phyloP scores from a whole-genome alignment of 1,284 basidiomycete genomes.

The Heimioporus retisporus region DNA sequence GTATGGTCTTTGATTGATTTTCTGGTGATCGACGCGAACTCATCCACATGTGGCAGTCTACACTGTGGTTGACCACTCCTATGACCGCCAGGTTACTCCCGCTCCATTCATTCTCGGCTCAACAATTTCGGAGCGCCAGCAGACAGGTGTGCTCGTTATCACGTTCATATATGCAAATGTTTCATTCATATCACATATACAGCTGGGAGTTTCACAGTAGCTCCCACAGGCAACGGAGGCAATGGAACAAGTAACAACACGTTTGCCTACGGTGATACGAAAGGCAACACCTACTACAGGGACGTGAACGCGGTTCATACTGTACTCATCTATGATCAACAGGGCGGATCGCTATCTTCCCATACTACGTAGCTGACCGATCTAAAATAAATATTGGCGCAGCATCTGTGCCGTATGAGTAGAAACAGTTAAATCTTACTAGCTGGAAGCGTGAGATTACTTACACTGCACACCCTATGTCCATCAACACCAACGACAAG shows the following conservation, averaged over 20 bases:
- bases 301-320: constrained; percentile 69
- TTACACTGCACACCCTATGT: no score
- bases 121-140: constrained; percentile 67
- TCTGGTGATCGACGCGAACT: constrained; percentile 1
- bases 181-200: constrained; percentile 8
- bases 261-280: constrained; percentile 67
- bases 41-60: constrained; percentile 49
- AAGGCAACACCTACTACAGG: constrained; percentile 72
- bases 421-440: no score
- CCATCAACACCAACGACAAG: neutral
- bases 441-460: no score
- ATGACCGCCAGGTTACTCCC: constrained; percentile 68
- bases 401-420: no score
- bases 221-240: constrained; percentile 54
- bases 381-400: no score
- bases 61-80: constrained; percentile 73
- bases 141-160: constrained; percentile 55
- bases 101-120: constrained; percentile 68
- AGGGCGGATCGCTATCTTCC: constrained; percentile 65
- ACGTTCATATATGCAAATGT: neutral
- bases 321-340: constrained; percentile 68
- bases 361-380: no score
- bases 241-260: constrained; percentile 79
- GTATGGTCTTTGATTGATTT: constrained; percentile 48
- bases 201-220: constrained; percentile 66